Base-by-base conservation (phyloP, 2,329 filamentous ascomycete species). In the Atkinsonella hypoxylon region DNA sequence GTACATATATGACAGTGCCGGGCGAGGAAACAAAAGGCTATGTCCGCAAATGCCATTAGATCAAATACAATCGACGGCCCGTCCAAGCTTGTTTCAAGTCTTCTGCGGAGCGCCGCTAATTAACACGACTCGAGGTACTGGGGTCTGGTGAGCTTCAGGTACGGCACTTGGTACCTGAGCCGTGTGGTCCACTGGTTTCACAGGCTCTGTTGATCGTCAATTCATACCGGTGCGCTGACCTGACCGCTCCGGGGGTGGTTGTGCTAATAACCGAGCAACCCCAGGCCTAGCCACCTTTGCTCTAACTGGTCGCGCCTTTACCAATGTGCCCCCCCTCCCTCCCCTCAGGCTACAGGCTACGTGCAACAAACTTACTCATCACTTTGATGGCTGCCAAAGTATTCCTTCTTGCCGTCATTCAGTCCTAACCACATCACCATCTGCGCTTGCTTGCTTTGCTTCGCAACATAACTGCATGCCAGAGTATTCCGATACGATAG, bases 321-420 rank as follows among this genome's bases (percentile, higher is more conserved):
- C 51, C 38, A 52, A 47, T 7, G 4, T 4, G 53, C 46, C 45
- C 22, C 50, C 45, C 17, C 46, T 48, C 53, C 34, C 47, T 47
- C 45, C 51, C 48, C 39, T 34, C 40, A 17, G 15, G 20, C 55
- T 62, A 63, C 55, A 63, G 62, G 62, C 62, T 62, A 64, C 62
- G 62, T 64, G 53, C 62, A n/a, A 26, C 26, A 3, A 26, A 53
- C 40, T 51, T 42, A 58, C 58, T 36, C 45, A 53, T 52, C 61
- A 53, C 59, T 63, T 62, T 55, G 56, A 57, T 58, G 55, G 59
- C 55, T 48, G 52, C 38, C 41, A 43, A 54, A 22, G n/a, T 54
- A 53, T 54, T 49, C 52, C 51, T 41, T 38, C 22, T 47, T 38
- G n/a, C 17, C 49, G 47, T 49, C 49, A 51, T 43, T 49, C 51